Evolutionary conservation across 257 asterid genomes (phyloP).

Genomic region (Solanum dulcamara): DNA sequence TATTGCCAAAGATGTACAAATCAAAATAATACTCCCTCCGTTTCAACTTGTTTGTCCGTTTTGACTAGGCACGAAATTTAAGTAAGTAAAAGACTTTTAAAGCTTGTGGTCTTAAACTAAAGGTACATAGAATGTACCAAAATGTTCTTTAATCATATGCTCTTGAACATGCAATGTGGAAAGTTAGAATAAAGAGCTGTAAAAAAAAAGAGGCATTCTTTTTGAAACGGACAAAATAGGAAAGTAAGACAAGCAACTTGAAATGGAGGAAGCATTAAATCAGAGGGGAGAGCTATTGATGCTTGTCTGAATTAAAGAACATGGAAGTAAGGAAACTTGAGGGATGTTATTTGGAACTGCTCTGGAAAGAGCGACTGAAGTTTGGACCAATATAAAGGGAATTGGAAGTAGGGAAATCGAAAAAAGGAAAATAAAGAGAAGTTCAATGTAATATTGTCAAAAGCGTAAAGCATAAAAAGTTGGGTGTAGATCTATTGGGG

Average conservation of each 20-base stretch:
- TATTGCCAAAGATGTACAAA: neutral
- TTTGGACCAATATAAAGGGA: neutral
- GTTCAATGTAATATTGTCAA: neutral
- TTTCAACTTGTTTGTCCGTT: no score
- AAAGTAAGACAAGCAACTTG: no score
- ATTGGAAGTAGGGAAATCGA: neutral
- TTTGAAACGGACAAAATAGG: no score
- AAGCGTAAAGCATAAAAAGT: neutral
- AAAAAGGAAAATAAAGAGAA: neutral
- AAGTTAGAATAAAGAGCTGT: no score
- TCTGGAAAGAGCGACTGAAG: neutral
- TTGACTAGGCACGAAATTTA: no score
- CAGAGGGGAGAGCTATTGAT: neutral
- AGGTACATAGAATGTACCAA: no score
- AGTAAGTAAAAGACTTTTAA: no score
- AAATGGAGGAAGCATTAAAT: neutral
- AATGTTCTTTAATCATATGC: no score
- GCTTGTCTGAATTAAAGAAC: neutral
- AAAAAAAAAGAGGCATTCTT: no score
- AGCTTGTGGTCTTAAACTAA: no score
- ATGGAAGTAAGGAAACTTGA: neutral
- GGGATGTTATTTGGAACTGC: neutral
- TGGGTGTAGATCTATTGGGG: neutral
- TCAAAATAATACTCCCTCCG: neutral
- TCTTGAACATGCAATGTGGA: no score